Conservation (phyloP, 1,284 basidiomycete genomes). For the Leccinum cinnamomeum region DNA sequence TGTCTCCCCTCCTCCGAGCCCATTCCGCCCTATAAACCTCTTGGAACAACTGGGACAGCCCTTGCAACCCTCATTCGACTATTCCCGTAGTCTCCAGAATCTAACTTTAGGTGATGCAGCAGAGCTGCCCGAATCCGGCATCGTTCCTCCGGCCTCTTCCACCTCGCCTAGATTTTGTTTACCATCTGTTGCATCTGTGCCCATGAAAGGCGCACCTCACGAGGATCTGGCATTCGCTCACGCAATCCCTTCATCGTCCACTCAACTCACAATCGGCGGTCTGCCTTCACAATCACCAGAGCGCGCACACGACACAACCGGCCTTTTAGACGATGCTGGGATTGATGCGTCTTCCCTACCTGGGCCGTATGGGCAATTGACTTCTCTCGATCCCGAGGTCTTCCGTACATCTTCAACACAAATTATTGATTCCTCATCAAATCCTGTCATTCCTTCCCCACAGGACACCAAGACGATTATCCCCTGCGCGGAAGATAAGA, state of each 20-base stretch:
- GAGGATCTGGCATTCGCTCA: constrained; percentile 8
- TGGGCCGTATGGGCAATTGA: constrained; percentile 6
- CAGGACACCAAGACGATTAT: not conserved
- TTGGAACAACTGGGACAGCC: constrained; percentile 29
- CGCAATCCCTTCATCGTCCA: constrained; percentile 14
- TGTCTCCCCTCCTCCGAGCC: constrained; percentile 27
- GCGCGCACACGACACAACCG: constrained; percentile 13
- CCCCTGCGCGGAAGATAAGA: not conserved
- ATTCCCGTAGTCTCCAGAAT: constrained; percentile 2
- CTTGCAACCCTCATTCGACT: constrained; percentile 6
- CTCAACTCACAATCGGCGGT: constrained; percentile 35
- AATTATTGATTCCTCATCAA: constrained; percentile 4
- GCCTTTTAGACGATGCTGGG: constrained; percentile 3
- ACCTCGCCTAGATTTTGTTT: constrained; percentile 46
- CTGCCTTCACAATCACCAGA: constrained; percentile 40
- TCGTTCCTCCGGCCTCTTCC: constrained; percentile 31
- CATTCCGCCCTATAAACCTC: constrained; percentile 36
- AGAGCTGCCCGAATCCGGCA: constrained; percentile 1
- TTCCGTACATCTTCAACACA: constrained; percentile 3
- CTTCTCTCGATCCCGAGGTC: constrained; percentile 3
- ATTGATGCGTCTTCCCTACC: constrained; percentile 2
- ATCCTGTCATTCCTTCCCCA: not conserved
- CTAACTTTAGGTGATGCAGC: constrained; percentile 5
- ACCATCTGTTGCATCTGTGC: constrained; percentile 16
- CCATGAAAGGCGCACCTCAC: constrained; percentile 5